Percentiles rank a stretch among this genome's conserved stretches.
Conservation (phyloP, 1,284 basidiomycete species). For the Fomitopsis schrenkii region DNA sequence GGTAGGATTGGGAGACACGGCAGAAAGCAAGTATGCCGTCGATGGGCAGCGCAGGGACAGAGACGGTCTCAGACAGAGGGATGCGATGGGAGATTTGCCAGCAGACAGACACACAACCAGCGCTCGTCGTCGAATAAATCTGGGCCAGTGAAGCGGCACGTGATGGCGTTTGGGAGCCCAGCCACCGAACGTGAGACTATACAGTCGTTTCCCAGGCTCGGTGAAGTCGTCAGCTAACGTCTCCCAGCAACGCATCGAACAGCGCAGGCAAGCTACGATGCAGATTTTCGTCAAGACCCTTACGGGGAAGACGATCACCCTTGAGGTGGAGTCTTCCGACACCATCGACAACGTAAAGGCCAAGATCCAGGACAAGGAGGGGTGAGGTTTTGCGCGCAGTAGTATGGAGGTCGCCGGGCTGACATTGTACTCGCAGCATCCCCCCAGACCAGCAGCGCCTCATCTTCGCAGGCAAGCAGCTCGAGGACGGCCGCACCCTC, state of each 20-base stretch:
- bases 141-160: neutral
- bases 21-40: too few species aligned
- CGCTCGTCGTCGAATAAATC: too few species aligned
- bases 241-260: slow-evolving; percentile 9
- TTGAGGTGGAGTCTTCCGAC: slow-evolving; percentile 96
- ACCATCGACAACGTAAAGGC: slow-evolving; percentile 94
- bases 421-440: slow-evolving; percentile 45
- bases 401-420: neutral
- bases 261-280: slow-evolving; percentile 45
- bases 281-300: slow-evolving; percentile 96
- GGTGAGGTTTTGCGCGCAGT: slow-evolving; percentile 40
- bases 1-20: too few species aligned
- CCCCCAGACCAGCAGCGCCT: slow-evolving; percentile 93
- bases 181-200: slow-evolving; percentile 40
- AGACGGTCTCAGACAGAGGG: too few species aligned
- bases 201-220: slow-evolving; percentile 36
- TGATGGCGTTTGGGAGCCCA: slow-evolving; percentile 19
- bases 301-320: slow-evolving; percentile 98
- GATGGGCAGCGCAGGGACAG: too few species aligned
- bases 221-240: slow-evolving; percentile 18
- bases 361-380: slow-evolving; percentile 92
- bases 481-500: slow-evolving; percentile 94
- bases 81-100: too few species aligned
- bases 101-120: neutral
- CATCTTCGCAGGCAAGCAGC: slow-evolving; percentile 95